Conservation (phyloP, 2,329 filamentous ascomycete genomes). For the Apiospora arundinis region DNA sequence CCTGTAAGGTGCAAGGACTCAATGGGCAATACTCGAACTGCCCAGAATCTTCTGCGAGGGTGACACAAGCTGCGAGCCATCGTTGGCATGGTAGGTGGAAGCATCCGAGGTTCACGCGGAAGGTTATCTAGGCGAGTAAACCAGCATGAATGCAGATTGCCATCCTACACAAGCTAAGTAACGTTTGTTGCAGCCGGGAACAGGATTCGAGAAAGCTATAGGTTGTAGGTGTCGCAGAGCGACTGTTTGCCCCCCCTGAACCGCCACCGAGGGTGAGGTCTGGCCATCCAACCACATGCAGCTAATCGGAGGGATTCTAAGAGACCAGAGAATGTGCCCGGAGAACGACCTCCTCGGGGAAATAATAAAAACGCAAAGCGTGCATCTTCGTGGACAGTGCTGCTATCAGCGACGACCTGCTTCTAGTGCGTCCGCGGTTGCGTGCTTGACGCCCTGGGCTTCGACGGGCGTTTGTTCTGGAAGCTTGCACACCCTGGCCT, state of each 20-base stretch:
- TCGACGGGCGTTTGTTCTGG: constrained; percentile 3
- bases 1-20: neutral
- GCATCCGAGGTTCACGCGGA: constrained; percentile 10
- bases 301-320: too few relatives aligned
- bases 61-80: neutral
- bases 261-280: neutral
- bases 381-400: neutral
- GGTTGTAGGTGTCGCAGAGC: neutral
- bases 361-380: neutral
- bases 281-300: neutral
- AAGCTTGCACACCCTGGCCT: neutral
- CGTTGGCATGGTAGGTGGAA: neutral
- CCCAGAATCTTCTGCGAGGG: neutral
- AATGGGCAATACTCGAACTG: neutral
- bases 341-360: neutral
- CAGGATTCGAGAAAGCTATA: neutral
- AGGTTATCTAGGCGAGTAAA: neutral
- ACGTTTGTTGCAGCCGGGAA: neutral
- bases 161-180: neutral
- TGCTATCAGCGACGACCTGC: neutral
- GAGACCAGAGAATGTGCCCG: neutral
- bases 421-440: neutral
- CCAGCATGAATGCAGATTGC: constrained; percentile 9
- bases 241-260: neutral
- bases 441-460: neutral